Percentiles rank a stretch among this genome's conserved stretches.
These are phyloP conservation scores for Scedosporium boydii DNA, from an alignment of 2,329 filamentous ascomycete species.

Conservation along the genomic window DNA sequence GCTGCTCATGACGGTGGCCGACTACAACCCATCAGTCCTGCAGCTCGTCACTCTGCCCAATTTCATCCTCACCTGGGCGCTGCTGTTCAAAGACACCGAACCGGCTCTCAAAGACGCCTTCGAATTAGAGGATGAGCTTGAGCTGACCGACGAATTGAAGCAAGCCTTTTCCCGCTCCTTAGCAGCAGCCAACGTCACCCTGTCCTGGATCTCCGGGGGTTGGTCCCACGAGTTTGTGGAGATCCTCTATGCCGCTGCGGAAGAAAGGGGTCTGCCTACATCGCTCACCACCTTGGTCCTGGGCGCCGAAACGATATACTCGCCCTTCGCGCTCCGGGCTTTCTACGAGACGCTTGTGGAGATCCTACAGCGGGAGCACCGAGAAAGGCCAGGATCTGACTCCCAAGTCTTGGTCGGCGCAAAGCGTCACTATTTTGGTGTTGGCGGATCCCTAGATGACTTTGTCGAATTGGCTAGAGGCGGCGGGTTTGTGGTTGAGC, in stretches of 20 bases:
- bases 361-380: constrained; percentile 39
- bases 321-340: constrained; percentile 56
- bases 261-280: neutral
- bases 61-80: constrained; percentile 60
- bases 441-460: constrained; percentile 72
- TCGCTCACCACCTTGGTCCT: constrained; percentile 43
- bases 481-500: constrained; percentile 37
- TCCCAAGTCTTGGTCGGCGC: constrained; percentile 61
- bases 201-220: constrained; percentile 64
- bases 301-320: constrained; percentile 78
- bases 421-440: constrained; percentile 76
- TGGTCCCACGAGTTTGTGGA: constrained; percentile 60
- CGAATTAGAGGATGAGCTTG: constrained; percentile 49
- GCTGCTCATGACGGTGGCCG: constrained; percentile 58
- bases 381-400: constrained; percentile 21
- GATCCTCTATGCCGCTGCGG: constrained; percentile 34
- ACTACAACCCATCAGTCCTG: constrained; percentile 73
- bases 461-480: constrained; percentile 47
- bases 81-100: constrained; percentile 29
- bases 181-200: constrained; percentile 33
- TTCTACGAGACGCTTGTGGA: constrained; percentile 60
- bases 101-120: constrained; percentile 35
- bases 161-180: constrained; percentile 49
- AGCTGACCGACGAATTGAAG: constrained; percentile 50
- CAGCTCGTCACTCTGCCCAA: constrained; percentile 74